Conservation (phyloP, 2,329 filamentous ascomycete genomes). For the Dothideomycetes sp. region DNA sequence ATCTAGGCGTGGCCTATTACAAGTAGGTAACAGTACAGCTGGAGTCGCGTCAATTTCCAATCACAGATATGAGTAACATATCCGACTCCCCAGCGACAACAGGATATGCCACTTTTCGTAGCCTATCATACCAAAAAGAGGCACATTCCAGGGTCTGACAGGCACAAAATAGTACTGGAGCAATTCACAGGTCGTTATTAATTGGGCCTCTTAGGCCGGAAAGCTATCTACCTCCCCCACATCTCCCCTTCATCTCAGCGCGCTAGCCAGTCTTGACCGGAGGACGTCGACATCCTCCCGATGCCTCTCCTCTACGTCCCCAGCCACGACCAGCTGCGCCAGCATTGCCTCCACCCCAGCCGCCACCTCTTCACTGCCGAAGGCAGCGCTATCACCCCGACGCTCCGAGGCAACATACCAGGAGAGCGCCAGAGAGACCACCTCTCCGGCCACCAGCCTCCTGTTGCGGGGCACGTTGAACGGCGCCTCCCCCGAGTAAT, state of each 20-base stretch:
- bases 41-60: too few species aligned
- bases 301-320: constrained; percentile 12
- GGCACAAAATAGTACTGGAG: too few species aligned
- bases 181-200: too few species aligned
- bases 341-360: constrained; percentile 25
- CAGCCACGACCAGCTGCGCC: constrained; percentile 13
- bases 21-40: too few species aligned
- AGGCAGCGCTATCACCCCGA: constrained; percentile 40
- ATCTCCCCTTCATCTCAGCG: constrained; percentile 7
- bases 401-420: constrained; percentile 51
- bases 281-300: constrained; percentile 3
- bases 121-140: too few species aligned
- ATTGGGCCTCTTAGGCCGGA: too few species aligned
- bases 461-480: constrained; percentile 47
- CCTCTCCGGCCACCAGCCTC: constrained; percentile 47
- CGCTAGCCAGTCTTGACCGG: constrained; percentile 3
- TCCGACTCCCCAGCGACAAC: too few species aligned
- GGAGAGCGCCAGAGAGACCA: constrained; percentile 47
- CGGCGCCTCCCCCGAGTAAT: constrained; percentile 55
- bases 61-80: too few species aligned
- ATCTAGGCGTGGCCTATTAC: too few species aligned
- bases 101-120: too few species aligned
- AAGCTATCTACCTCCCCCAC: too few species aligned
- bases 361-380: constrained; percentile 50
- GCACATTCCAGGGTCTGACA: too few species aligned